Evolutionary conservation across 2,329 filamentous ascomycete species (phyloP), one percentile per base, ranked within the genome.

Genomic region (Fusarium oxysporum): DNA sequence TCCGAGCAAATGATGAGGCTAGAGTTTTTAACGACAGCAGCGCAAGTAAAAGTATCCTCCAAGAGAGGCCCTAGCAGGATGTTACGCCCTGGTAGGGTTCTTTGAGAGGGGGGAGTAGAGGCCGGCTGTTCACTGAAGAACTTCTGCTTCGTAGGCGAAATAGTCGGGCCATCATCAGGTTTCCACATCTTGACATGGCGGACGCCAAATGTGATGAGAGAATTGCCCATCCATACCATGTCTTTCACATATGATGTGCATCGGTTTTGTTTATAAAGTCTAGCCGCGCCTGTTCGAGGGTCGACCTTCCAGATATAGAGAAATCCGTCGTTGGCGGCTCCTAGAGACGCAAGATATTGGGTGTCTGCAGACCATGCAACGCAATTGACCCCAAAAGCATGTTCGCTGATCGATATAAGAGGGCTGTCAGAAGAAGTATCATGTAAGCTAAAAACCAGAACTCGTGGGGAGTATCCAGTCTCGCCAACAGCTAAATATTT

Each of bases 181-280:
- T 92, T 92, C 96, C 96, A 99, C 56, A 97, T 89, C 82, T 98
- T 98, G 81, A 98, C 90, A 83, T 98, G 96, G 32, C 96, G 91
- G 57, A 96, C 92, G 19, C 96, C 96, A 30, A 96, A 90, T 70
- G 96, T 98, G 65, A 99, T 86, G 58, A 99, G 87, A 74, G 84
- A 93, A 74, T 88, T 92, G 16, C 95, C 95, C 82, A 98, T 90
- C 96, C 96, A 99, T 44, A 93, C 88, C 90, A 99, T 97, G 59
- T 92, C 91, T 72, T 92, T 92, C 76, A 98, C 89, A 70, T 91
- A 91, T 23, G 93, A 95, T 11, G 95, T 98, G 82, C 96, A 98
- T 80, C 96, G 94, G 82, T 98, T 91, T 77, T 98, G 86, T 89
- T 97, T 80, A 87, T 96, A 88, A 38, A 98, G 85, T 76, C 88